Base-by-base conservation (phyloP, 2,329 filamentous ascomycete genomes). In the Penicillium freii region DNA sequence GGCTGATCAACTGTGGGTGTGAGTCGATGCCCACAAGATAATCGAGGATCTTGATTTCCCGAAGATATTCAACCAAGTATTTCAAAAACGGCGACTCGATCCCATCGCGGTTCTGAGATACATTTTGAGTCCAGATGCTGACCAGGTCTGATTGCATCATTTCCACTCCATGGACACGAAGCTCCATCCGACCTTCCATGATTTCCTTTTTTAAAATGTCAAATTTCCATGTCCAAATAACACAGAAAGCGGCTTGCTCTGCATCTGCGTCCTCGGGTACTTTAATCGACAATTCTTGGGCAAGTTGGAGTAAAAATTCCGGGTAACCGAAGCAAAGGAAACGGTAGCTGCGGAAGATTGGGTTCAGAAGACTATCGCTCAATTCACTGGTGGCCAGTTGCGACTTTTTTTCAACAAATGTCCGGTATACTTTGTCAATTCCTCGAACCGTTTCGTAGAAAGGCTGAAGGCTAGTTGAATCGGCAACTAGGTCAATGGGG, bases 21-120 rank as follows among this genome's bases (percentile, higher is more conserved):
- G 93, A 97, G 55, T 92, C 92, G 15, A 93, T 87, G 2, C 93
- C 91, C 51, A 97, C 84, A 45, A 99, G 86, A 73, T 97, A 97
- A 58, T 92, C 86, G 25, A 96, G 84, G 27, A 97, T 79, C 52
- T 87, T 86, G 39, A 88, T 87, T 7, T 81, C 77, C 17, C 88
- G 80, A 34, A 97, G 78, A 62, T 90, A 88, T 25, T 84, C 79
- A 5, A 90, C 85, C 52, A 95, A 78, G 65, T 88, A 87, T 13
- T 82, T 80, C 62, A 93, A 78, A 48, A 90, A 79, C 1, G 47
- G 39, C 82, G 80, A 21, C 21, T 52, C 50, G 7, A 21, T 46
- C 1, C 29, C 64, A 81, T 78, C 43, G 77, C 71, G 71, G 67
- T n/a, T 70, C 63, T 15, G 76, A 73, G 82, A 81, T n/a, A 80